phyloP scores from a whole-genome alignment of 2,329 filamentous ascomycete genomes.

The Microdochium trichocladiopsis region DNA sequence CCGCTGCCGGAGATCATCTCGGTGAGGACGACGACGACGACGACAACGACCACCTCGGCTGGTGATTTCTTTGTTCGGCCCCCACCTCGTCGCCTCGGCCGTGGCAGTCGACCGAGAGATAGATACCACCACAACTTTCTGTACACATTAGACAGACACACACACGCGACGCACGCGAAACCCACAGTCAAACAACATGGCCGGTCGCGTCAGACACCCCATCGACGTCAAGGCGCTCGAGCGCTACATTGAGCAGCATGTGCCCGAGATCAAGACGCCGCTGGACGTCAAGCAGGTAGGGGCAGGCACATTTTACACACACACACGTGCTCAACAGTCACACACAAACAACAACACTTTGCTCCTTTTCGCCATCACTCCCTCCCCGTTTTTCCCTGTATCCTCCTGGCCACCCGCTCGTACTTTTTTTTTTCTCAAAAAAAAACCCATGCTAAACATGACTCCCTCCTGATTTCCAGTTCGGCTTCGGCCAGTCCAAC shows the following conservation, averaged over 20 bases:
- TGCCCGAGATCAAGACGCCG: slow-evolving; percentile 78
- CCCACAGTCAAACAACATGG: too few relatives aligned
- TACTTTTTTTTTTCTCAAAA: too few relatives aligned
- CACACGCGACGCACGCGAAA: too few relatives aligned
- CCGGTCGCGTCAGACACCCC: slow-evolving; percentile 80
- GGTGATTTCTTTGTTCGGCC: too few relatives aligned
- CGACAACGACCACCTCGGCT: too few relatives aligned
- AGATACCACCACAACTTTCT: background rate
- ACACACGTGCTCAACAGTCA: background rate
- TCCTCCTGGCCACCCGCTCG: too few relatives aligned
- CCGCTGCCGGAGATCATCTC: background rate
- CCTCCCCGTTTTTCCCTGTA: too few relatives aligned
- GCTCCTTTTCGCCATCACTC: too few relatives aligned
- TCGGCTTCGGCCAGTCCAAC: slow-evolving; percentile 95
- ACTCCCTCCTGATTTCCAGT: too few relatives aligned
- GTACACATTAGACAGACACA: background rate
- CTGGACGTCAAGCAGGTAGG: slow-evolving; percentile 82
- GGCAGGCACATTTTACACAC: background rate
- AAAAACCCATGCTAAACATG: too few relatives aligned
- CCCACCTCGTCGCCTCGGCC: too few relatives aligned
- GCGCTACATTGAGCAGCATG: slow-evolving; percentile 67
- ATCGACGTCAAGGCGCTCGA: slow-evolving; percentile 78
- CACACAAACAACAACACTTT: too few relatives aligned
- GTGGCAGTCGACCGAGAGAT: background rate
- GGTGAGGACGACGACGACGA: background rate